These are phyloP conservation scores for Hymenoscyphus salicellus DNA, from an alignment of 2,329 filamentous ascomycete species.

Conservation along the genomic window DNA sequence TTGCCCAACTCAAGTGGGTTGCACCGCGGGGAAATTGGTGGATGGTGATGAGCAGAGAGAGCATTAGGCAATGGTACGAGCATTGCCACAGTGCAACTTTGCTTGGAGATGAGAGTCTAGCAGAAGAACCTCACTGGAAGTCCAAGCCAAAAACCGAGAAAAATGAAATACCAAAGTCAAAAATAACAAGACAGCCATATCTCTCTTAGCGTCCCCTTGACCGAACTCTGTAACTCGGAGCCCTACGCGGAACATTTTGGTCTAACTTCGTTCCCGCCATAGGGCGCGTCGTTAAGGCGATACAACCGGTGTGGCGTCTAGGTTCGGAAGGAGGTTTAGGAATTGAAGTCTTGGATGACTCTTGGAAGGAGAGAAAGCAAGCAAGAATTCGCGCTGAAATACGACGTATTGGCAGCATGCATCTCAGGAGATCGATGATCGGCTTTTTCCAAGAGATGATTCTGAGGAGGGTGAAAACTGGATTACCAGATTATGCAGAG, in stretches of 20 bases:
- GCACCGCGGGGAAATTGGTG: background rate
- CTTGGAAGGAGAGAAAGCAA: background rate
- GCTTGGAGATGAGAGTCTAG: background rate
- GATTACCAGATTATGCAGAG: background rate
- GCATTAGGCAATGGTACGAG: background rate
- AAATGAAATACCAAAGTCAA: background rate
- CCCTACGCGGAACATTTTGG: background rate
- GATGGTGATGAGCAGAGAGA: background rate
- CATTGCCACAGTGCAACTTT: background rate
- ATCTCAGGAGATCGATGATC: background rate
- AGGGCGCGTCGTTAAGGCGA: background rate
- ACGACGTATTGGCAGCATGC: background rate
- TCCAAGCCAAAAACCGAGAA: background rate
- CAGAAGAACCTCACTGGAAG: background rate
- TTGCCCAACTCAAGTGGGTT: background rate
- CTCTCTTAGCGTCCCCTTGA: background rate
- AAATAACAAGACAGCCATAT: background rate
- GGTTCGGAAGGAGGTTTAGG: background rate
- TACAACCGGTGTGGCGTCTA: background rate
- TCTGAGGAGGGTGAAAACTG: background rate
- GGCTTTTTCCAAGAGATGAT: background rate
- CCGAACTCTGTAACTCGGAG: background rate
- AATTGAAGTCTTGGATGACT: background rate
- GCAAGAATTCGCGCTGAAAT: conserved; percentile 1
- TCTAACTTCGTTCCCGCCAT: background rate